Base-by-base conservation (phyloP, 1,284 basidiomycete genomes). In the Ustanciosporium gigantosporum region DNA sequence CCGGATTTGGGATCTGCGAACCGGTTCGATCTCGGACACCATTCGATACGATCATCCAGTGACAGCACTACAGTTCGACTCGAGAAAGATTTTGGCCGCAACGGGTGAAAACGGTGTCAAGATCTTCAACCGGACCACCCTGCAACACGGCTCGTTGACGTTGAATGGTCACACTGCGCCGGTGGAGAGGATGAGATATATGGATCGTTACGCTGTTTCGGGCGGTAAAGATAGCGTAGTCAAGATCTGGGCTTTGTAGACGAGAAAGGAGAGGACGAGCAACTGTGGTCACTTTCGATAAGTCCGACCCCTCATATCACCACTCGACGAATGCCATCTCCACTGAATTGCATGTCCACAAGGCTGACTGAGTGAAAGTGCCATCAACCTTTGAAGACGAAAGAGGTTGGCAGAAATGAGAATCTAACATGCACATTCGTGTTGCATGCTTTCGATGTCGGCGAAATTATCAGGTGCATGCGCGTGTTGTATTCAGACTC, bases 41-140 rank as follows among this genome's bases (percentile, higher is more conserved):
- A 86, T 98, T 61, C 85, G 87, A 66, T 96, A 90, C 79, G 92
- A 97, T 66, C 86, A 90, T 78, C 88, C 88, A 5, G 88, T 98
- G 31, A 95, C 91, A 2, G 86, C 86, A 17, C 81, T 99, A 34
- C 95, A 98, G 78, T 99, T 98, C 76, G 80, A 99, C 79, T 88
- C 86, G 31, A 83, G 95, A 41, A 97, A 97, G 80, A 87, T 98
- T 38, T 83, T 97, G 32, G 87, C 91, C 6, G 91, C 92, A n/a
- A 85, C 88, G 16, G 92, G 93, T 15, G 91, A 96, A 79, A 94
- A 93, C 68, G 90, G 88, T 5, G 82, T 93, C 66, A 91, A 93
- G 83, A 91, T 92, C 34, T 98, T 92, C 81, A 99, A 98, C 79
- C 88, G 94, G 25, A 97, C 91, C 14, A 92, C 88, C 55, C 86